These are phyloP conservation scores for Eleusine coracana DNA, from an alignment of 176 grass and related monocot genomes.

Conservation along the genomic window DNA sequence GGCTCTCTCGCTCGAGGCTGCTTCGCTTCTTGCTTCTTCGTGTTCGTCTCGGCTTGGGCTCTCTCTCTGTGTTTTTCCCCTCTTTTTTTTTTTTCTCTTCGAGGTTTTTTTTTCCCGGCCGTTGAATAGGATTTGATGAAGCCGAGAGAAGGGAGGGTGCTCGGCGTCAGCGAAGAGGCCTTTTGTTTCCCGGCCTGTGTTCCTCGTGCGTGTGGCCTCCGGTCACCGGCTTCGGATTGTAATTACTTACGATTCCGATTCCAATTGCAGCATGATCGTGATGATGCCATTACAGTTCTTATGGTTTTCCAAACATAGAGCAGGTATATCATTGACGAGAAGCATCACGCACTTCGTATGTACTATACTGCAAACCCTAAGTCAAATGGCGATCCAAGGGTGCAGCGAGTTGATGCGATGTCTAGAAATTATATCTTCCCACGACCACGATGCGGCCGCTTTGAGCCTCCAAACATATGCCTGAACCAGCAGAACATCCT, in stretches of 20 bases:
- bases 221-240: background rate
- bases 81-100: background rate
- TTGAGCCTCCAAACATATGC: background rate
- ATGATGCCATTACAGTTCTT: no score
- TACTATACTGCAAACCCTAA: no score
- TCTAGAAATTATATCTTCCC: no score
- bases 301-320: no score
- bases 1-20: conserved; percentile 28
- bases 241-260: background rate
- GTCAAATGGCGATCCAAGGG: background rate
- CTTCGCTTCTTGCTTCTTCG: conserved; percentile 53
- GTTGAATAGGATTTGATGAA: conserved; percentile 75
- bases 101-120: conserved; percentile 31
- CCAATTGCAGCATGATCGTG: background rate
- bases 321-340: no score
- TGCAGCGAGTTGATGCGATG: background rate
- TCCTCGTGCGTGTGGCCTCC: background rate
- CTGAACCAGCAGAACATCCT: background rate
- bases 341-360: no score
- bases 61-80: background rate
- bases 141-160: conserved; percentile 9
- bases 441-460: background rate
- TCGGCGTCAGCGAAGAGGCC: conserved; percentile 9
- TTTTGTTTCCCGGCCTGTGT: conserved; percentile 20
- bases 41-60: conserved; percentile 61